Percentiles rank a stretch among this genome's conserved stretches.
Evolutionary conservation across 768 basidiomycete genomes (phyloP).

Genomic region (Hygrocybe coccinea): DNA sequence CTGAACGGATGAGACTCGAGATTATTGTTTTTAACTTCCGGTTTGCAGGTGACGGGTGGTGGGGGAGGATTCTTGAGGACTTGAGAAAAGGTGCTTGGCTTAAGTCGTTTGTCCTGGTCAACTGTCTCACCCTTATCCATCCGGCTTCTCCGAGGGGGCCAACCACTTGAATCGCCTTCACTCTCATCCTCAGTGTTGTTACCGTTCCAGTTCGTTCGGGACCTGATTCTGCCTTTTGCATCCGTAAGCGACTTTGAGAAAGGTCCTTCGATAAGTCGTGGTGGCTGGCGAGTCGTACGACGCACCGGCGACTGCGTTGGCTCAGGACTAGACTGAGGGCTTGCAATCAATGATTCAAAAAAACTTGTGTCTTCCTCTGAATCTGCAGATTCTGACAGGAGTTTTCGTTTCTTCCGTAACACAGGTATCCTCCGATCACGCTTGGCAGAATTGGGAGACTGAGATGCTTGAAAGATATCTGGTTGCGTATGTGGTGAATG

Average conservation of each 20-base stretch:
- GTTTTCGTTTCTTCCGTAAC: neutral
- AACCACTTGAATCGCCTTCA: neutral
- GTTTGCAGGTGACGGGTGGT: neutral
- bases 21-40: neutral
- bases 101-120: neutral
- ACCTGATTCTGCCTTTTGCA: constrained; percentile 6
- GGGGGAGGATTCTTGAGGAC: neutral
- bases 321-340: neutral
- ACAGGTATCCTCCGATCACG: no score
- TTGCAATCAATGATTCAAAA: neutral
- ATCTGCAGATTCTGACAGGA: neutral
- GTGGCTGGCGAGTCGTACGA: constrained; percentile 5
- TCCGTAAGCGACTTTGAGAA: constrained; percentile 25
- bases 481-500: no score
- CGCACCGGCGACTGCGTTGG: neutral
- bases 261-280: constrained; percentile 26
- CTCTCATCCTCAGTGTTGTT: neutral
- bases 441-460: no score
- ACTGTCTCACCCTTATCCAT: no score
- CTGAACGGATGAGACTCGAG: constrained; percentile 1
- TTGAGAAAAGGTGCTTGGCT: neutral
- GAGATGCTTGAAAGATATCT: no score
- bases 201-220: constrained; percentile 4
- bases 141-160: neutral
- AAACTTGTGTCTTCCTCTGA: neutral